Conservation (phyloP, 306 rosid species). For the Dryas alaskensis region DNA sequence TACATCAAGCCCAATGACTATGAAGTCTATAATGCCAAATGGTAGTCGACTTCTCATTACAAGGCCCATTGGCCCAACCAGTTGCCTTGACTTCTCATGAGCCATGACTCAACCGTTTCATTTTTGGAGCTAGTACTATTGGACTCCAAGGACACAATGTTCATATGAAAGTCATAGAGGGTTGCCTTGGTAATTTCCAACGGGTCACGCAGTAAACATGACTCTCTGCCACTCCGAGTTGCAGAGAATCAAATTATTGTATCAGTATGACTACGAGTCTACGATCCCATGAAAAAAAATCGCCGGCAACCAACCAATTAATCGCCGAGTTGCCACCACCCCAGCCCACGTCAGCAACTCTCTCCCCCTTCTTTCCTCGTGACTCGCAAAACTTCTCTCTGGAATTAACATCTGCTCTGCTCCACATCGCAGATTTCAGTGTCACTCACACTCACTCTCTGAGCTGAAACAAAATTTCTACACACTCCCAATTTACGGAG, state of each 20-base stretch:
- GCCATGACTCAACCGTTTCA: neutral
- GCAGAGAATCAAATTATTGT: conserved; percentile 12
- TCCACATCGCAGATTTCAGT: no score
- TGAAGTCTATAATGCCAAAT: no score
- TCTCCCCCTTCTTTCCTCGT: neutral
- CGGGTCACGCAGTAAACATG: conserved; percentile 32
- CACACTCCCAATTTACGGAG: no score
- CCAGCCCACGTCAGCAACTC: neutral
- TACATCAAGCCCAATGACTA: no score
- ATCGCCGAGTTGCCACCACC: conserved; percentile 18
- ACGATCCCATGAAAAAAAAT: conserved; percentile 1
- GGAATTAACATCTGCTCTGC: no score
- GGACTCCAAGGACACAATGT: neutral
- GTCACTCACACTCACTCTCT: no score
- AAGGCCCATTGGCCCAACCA: neutral
- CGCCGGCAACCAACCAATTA: conserved; percentile 7
- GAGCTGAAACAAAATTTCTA: no score
- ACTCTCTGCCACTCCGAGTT: conserved; percentile 12
- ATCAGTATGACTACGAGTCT: neutral
- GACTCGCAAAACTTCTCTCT: neutral
- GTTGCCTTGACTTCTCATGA: neutral
- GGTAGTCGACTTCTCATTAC: neutral
- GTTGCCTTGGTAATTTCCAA: conserved; percentile 12
- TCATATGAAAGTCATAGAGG: neutral
- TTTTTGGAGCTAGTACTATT: neutral